phyloP scores from a whole-genome alignment of 495 filamentous ascomycete species.

The Lasiosphaeria ovina region DNA sequence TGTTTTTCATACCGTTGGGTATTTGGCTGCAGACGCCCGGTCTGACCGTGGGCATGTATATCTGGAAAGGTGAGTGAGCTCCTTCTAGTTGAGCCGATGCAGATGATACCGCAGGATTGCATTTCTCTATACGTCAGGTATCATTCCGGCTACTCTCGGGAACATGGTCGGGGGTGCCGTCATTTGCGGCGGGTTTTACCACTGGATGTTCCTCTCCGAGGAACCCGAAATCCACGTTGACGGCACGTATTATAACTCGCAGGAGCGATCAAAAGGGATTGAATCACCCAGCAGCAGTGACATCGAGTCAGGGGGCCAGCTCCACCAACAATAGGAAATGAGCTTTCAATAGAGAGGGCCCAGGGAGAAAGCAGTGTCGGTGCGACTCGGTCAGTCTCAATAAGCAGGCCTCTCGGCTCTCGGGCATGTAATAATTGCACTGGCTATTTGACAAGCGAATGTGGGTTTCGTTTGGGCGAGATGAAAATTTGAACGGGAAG shows the following conservation, averaged over 20 bases:
- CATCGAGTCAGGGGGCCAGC: not conserved
- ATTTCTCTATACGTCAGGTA: slow-evolving; percentile 22
- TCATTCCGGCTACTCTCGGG: slow-evolving; percentile 57
- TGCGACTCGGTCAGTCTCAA: too few relatives aligned
- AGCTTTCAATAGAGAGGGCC: not conserved
- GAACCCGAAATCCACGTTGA: slow-evolving; percentile 21
- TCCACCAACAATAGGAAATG: not conserved
- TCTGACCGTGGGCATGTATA: slow-evolving; percentile 54
- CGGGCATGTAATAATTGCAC: too few relatives aligned
- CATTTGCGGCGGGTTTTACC: slow-evolving; percentile 52
- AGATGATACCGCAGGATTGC: not conserved
- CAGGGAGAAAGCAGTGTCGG: not conserved
- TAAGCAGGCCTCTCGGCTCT: too few relatives aligned
- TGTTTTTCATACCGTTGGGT: slow-evolving; percentile 60
- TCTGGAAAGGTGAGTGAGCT: slow-evolving; percentile 53
- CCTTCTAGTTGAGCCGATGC: not conserved
- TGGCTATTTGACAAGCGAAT: too few relatives aligned
- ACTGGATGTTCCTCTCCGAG: slow-evolving; percentile 48
- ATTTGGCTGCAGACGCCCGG: slow-evolving; percentile 53
- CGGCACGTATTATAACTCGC: slow-evolving; percentile 19
- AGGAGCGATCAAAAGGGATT: not conserved
- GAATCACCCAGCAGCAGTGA: slow-evolving; percentile 1
- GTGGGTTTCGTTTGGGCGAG: too few relatives aligned
- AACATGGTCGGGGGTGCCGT: slow-evolving; percentile 57
- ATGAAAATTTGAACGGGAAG: too few relatives aligned